A percentile compares a stretch with the other conserved stretches of the same genome.
Evolutionary conservation across 2,329 filamentous ascomycete species (phyloP).

Genomic region (Huntiella bhutanensis): DNA sequence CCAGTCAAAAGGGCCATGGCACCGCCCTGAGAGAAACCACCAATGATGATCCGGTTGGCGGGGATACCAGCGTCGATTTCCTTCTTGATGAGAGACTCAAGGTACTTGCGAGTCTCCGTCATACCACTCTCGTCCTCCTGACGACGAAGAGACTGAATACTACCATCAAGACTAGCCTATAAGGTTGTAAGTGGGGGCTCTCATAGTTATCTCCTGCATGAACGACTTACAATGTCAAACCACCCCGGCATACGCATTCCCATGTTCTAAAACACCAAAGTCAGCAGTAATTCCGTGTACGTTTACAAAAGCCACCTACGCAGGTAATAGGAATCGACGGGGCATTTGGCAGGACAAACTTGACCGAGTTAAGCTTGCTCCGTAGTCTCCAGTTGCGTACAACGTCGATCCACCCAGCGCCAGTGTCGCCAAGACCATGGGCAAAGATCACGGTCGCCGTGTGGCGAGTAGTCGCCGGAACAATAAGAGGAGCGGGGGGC

Average conservation of each 20-base stretch:
- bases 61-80: conserved; percentile 70
- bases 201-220: conserved; percentile 1
- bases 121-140: conserved; percentile 57
- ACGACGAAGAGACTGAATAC: conserved; percentile 17
- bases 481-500: conserved; percentile 37
- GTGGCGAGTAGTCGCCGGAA: conserved; percentile 64
- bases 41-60: conserved; percentile 65
- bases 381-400: conserved; percentile 75
- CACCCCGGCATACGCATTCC: conserved; percentile 72
- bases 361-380: conserved; percentile 67
- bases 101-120: conserved; percentile 49
- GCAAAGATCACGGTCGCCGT: conserved; percentile 90
- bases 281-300: background rate
- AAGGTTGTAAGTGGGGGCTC: conserved; percentile 6
- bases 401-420: conserved; percentile 59
- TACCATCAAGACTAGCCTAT: conserved; percentile 17
- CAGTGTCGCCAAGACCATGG: conserved; percentile 78
- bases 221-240: conserved; percentile 54
- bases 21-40: conserved; percentile 72
- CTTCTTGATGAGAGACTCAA: conserved; percentile 59
- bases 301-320: conserved; percentile 25
- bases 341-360: conserved; percentile 87
- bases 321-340: conserved; percentile 72
- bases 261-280: conserved; percentile 35
- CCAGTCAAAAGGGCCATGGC: conserved; percentile 72